Evolutionary conservation across 2,329 filamentous ascomycete genomes (phyloP).

Genomic region (Ascochyta pisi): DNA sequence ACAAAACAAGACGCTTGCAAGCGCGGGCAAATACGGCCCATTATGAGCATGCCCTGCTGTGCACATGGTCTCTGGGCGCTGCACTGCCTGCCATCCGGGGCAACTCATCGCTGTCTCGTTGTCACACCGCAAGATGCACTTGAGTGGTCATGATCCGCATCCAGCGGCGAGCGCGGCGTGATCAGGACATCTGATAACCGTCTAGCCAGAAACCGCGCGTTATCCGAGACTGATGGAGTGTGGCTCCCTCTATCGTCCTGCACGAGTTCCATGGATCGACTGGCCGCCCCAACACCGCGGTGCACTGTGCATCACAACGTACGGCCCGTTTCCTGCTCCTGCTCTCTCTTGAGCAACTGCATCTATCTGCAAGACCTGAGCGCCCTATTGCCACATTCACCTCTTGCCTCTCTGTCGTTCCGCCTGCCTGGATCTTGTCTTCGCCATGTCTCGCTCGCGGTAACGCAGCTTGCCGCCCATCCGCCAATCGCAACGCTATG

Average conservation of each 20-base stretch:
- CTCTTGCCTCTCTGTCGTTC: not conserved
- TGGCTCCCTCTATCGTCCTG: constrained; percentile 16
- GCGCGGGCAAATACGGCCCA: too few relatives aligned
- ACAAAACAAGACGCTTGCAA: too few relatives aligned
- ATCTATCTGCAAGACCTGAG: not conserved
- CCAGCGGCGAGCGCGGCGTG: constrained; percentile 18
- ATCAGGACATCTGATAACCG: constrained; percentile 8
- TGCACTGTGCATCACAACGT: not conserved
- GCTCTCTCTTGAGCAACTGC: not conserved
- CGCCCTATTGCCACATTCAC: not conserved
- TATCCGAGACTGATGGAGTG: constrained; percentile 19
- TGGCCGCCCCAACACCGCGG: constrained; percentile 5
- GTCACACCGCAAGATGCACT: constrained; percentile 17
- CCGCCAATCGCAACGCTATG: constrained; percentile 31
- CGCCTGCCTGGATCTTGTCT: constrained; percentile 2
- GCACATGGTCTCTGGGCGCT: too few relatives aligned
- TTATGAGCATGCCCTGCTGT: too few relatives aligned
- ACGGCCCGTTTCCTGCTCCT: not conserved
- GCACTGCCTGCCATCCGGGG: too few relatives aligned
- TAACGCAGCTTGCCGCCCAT: constrained; percentile 30
- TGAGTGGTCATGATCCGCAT: constrained; percentile 7
- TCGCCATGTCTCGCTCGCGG: constrained; percentile 13
- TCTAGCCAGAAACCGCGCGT: constrained; percentile 16
- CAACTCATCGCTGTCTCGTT: not conserved
- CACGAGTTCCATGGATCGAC: constrained; percentile 13